Evolutionary conservation across 2,329 filamentous ascomycete genomes (phyloP), one percentile per base, ranked within the genome.

Genomic region (Aspergillus phoenicis): DNA sequence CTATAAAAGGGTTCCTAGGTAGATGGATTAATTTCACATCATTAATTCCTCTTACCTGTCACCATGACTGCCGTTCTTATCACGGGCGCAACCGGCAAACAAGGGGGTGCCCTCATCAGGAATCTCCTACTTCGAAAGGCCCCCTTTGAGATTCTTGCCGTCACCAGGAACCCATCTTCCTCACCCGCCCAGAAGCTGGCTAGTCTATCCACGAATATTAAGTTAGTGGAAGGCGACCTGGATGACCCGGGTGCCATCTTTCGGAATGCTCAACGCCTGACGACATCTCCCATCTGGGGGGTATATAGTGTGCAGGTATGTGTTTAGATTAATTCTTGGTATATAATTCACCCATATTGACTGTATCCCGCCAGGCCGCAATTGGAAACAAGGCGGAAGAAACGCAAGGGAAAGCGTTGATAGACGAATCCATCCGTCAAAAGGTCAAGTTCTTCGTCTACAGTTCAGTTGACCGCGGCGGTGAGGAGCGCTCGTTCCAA

Each of bases 381-480:
- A 43, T 43, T 5, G 39, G 39, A 8, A 43, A 43, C 39, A 43
- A 22, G 10, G 24, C 17, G 3, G 39, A 43, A 20, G 39, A 43
- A 20, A 20, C 17, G 4, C 39, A 43, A 17, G 39, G 39, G 4
- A 43, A 43, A 8, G 39, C 39, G 39, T 20, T 43, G 8, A 43
- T 22, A 4, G 39, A 43, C 17, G 83, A 81, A 15, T 79, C 84
- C 3, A 69, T 89, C 60, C 80, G 81, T 24, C 73, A 83, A 30
- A 79, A 80, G 11, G 84, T 89, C 41, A 77, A 81, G 60, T 82
- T 86, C 68, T 87, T 90, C 66, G 82, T 90, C 48, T 90, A 89
- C 75, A 84, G 81, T 24, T 85, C 82, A 55, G 85, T 89, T 24
- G 88, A 90, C 64, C 85, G 88, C 41, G 74, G 75, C 43, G 85